Evolutionary conservation across 352 stramenopile species (phyloP).

Genomic region (Pythium aphanidermatum): DNA sequence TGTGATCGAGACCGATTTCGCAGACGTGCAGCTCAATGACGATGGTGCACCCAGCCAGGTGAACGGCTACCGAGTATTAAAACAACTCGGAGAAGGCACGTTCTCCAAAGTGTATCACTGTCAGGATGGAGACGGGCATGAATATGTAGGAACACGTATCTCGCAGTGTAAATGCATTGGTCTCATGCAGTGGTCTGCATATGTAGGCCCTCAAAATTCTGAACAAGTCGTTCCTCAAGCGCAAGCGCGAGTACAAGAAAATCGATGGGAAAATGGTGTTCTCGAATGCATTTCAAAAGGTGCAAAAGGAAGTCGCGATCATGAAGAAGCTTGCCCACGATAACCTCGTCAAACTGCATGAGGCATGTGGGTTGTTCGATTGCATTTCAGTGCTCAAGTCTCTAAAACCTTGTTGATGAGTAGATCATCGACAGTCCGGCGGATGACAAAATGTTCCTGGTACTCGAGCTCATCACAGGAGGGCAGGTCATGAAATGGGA

Average conservation of each 20-base stretch:
- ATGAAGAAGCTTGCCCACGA: conserved; percentile 77
- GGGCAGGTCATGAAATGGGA: conserved; percentile 86
- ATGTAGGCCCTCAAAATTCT: conserved; percentile 70
- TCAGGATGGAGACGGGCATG: conserved; percentile 30
- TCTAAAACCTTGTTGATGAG: neutral
- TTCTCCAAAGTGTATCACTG: conserved; percentile 79
- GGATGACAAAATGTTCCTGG: conserved; percentile 75
- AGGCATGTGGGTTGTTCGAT: conserved; percentile 19
- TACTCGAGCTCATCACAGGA: conserved; percentile 75
- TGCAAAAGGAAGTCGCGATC: conserved; percentile 75
- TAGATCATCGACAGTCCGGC: conserved; percentile 76
- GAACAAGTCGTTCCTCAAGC: conserved; percentile 85
- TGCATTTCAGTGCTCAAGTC: neutral
- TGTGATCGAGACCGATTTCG: conserved; percentile 64
- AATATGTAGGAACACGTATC: conserved; percentile 41
- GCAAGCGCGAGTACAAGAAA: conserved; percentile 77
- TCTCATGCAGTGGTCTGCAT: neutral
- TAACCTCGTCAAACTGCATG: conserved; percentile 65
- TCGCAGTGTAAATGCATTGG: neutral
- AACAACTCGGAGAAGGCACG: conserved; percentile 62
- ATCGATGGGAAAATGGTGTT: conserved; percentile 71
- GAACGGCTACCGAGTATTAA: conserved; percentile 63
- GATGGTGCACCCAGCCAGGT: conserved; percentile 55
- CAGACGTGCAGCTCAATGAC: conserved; percentile 54
- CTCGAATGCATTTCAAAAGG: conserved; percentile 75